A percentile compares a stretch with the other conserved stretches of the same genome.
These are phyloP conservation scores for Dentipellis fragilis DNA, from an alignment of 768 basidiomycete species.

Conservation along the genomic window DNA sequence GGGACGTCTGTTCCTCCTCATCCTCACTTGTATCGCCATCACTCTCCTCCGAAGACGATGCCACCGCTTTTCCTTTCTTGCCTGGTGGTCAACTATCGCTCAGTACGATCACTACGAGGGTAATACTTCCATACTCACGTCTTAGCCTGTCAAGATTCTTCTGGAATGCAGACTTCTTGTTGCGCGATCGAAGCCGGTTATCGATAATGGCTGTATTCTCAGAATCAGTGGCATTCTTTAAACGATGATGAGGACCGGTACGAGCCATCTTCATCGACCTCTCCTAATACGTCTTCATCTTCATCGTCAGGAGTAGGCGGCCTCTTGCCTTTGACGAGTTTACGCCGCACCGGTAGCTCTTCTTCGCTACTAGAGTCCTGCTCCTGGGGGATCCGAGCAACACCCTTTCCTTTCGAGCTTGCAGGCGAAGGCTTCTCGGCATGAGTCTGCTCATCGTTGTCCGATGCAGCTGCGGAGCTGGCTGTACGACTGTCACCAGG, in stretches of 20 bases:
- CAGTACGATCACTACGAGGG: not conserved
- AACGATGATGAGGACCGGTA: slow-evolving; percentile 5
- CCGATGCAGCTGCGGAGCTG: not conserved
- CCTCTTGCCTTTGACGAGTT: slow-evolving; percentile 32
- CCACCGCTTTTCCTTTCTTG: too few relatives aligned
- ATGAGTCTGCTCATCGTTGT: not conserved
- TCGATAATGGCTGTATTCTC: slow-evolving; percentile 45
- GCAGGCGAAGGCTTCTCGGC: not conserved
- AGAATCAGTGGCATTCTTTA: not conserved
- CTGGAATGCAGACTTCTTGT: slow-evolving; percentile 51
- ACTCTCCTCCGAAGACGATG: too few relatives aligned
- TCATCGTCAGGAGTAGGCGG: slow-evolving; percentile 31
- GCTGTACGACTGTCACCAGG: not conserved
- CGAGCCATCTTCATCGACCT: slow-evolving; percentile 52
- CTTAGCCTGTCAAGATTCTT: slow-evolving; percentile 57
- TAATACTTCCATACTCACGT: slow-evolving; percentile 40
- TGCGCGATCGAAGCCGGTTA: slow-evolving; percentile 49
- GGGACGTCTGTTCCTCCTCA: not conserved
- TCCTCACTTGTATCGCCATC: not conserved
- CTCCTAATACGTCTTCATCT: slow-evolving; percentile 21
- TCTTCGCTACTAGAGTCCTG: slow-evolving; percentile 25
- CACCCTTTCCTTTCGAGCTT: not conserved
- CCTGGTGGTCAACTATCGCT: not conserved
- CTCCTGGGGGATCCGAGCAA: not conserved
- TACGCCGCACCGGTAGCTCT: slow-evolving; percentile 25